A percentile compares a stretch with the other conserved stretches of the same genome.
phyloP scores from a whole-genome alignment of 2,329 filamentous ascomycete species.

The Pseudogymnoascus verrucosus region DNA sequence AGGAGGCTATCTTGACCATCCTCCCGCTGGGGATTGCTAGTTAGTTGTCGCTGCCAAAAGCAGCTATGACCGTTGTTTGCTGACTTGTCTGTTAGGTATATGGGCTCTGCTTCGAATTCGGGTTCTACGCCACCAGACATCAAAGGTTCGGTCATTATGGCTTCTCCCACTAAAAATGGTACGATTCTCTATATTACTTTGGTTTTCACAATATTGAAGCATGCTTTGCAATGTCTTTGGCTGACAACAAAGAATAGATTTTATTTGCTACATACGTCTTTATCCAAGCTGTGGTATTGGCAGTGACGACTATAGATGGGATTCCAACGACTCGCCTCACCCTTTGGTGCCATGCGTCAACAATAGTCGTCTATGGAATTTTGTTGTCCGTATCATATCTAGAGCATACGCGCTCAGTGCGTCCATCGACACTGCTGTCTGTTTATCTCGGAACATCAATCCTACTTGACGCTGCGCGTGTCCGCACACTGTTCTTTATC shows the following conservation, averaged over 20 bases:
- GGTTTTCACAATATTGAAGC: neutral
- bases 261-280: neutral
- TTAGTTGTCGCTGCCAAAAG: neutral
- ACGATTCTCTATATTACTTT: neutral
- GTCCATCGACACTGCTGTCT: conserved; percentile 37
- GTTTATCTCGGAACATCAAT: conserved; percentile 35
- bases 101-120: neutral
- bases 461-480: conserved; percentile 36
- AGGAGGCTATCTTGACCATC: conserved; percentile 21
- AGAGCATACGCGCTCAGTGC: conserved; percentile 29
- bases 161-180: neutral
- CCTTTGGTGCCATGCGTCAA: neutral
- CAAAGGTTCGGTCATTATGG: neutral
- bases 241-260: neutral
- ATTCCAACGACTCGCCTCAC: neutral
- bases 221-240: neutral
- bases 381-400: conserved; percentile 26
- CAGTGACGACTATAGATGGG: neutral
- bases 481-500: conserved; percentile 37
- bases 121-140: neutral
- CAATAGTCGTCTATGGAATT: neutral
- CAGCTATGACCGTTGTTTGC: neutral
- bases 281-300: neutral
- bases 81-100: neutral
- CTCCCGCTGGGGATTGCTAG: neutral